Evolutionary conservation across 495 filamentous ascomycete species (phyloP), one percentile per base, ranked within the genome.

Genomic region (Oleoguttula mirabilis): DNA sequence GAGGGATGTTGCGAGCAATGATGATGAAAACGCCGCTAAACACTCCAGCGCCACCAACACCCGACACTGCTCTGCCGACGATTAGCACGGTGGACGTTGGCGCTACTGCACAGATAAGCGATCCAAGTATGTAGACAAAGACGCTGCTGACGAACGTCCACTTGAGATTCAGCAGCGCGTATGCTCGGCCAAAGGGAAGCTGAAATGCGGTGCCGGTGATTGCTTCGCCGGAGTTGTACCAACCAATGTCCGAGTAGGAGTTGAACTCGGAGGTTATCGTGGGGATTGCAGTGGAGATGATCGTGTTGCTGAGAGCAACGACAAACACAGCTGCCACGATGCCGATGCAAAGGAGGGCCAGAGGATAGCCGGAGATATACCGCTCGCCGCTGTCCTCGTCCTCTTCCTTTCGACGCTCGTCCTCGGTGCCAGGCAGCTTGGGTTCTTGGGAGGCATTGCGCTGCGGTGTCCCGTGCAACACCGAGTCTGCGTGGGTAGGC

Each of bases 211-310:
- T 45, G 23, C 39, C 47, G 21, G 34, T 22, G 23, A 46, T 34
- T 22, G 32, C 27, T 10, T 46, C 38, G 34, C 34, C 21, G 6
- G 35, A 27, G 0, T 41, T 48, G 44, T 62, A 62, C 60, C 60
- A 62, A 31, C 60, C 60, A 17, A 61, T 47, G 17, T 62, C 59
- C 2, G 41, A 22, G 17, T 59, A 36, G 4, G 60, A 58, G 34
- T 62, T 25, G 33, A 62, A 62, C 11, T 58, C 39, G 19, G 44
- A 48, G 7, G 58, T 62, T 37, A 62, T 61, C 15, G 33, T 40
- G 5, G 60, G 60, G 16, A 43, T 61, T 1, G 60, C 60, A 1
- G 50, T 58, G n/a, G 15, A 16, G 31, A 41, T 30, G 15, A 48
- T 41, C 27, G n/a, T n/a, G n/a, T n/a, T n/a, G n/a, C n/a, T n/a